phyloP scores from a whole-genome alignment of 305 asterid species.

The Fraxinus ornus region DNA sequence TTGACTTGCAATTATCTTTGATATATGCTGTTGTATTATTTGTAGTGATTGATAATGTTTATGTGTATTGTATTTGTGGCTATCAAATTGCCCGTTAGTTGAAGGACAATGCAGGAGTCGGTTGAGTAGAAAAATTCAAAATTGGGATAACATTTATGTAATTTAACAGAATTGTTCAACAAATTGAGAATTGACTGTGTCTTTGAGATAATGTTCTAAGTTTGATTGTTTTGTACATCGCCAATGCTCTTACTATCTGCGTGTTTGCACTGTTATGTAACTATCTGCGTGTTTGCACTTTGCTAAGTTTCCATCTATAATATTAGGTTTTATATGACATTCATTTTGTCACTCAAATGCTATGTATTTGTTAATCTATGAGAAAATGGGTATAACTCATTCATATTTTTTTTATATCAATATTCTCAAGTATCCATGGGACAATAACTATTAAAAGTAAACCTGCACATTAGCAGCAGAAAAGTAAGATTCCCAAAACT shows the following conservation, averaged over 20 bases:
- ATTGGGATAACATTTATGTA: not conserved
- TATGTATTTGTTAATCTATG: not conserved
- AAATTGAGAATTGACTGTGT: not conserved
- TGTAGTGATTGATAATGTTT: conserved; percentile 5
- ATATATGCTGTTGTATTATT: not conserved
- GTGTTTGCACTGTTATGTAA: not conserved
- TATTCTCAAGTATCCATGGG: not conserved
- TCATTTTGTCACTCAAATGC: not conserved
- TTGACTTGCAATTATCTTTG: not conserved
- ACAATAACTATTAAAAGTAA: not conserved
- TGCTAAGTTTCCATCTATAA: not conserved
- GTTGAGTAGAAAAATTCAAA: not conserved
- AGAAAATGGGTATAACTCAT: not conserved
- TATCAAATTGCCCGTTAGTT: conserved; percentile 1
- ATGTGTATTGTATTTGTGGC: not conserved
- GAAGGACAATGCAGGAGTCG: not conserved
- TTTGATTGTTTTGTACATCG: not conserved
- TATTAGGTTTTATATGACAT: not conserved
- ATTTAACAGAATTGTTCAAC: not conserved
- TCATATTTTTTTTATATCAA: not conserved
- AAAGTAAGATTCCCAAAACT: not conserved
- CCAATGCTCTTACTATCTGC: not conserved
- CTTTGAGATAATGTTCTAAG: not conserved
- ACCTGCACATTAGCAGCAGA: not conserved
- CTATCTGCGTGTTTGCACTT: not conserved